Conservation (phyloP, 2,329 filamentous ascomycete species). For the Lecanosticta acicola region DNA sequence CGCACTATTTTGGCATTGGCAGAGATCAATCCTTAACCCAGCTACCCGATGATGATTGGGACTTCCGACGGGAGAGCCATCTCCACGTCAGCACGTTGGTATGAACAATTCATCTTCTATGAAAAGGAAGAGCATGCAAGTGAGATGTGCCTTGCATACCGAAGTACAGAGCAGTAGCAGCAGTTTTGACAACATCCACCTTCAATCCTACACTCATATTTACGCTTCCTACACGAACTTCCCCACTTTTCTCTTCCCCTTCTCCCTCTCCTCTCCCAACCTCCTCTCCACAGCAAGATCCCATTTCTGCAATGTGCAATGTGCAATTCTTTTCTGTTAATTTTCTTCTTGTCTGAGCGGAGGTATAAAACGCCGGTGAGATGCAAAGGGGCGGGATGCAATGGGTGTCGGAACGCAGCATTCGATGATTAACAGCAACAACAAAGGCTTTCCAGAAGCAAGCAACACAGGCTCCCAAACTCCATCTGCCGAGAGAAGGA, state of each 20-base stretch:
- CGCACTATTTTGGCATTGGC: too few species aligned
- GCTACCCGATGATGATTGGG: too few species aligned
- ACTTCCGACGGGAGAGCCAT: too few species aligned
- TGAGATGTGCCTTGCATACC: too few species aligned
- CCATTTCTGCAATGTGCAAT: too few species aligned
- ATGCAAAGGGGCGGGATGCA: constrained; percentile 16
- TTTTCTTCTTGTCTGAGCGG: constrained; percentile 13
- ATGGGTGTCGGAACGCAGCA: constrained; percentile 13
- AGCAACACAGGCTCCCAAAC: too few species aligned
- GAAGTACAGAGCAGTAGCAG: too few species aligned
- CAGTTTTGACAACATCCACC: background rate
- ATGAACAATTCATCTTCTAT: too few species aligned
- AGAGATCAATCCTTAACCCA: too few species aligned
- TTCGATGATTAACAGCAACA: constrained; percentile 1
- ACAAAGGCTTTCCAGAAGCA: too few species aligned
- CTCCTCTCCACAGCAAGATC: background rate
- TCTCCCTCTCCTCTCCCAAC: background rate
- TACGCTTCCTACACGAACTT: background rate
- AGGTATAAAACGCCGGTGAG: constrained; percentile 24
- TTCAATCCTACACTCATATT: background rate
- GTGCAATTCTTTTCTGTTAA: background rate
- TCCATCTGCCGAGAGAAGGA: constrained; percentile 7
- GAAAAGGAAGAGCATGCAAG: too few species aligned
- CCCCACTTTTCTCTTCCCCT: background rate
- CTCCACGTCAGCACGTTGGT: too few species aligned